phyloP scores from a whole-genome alignment of 352 stramenopile genomes.

The Globisporangium orthogonon region DNA sequence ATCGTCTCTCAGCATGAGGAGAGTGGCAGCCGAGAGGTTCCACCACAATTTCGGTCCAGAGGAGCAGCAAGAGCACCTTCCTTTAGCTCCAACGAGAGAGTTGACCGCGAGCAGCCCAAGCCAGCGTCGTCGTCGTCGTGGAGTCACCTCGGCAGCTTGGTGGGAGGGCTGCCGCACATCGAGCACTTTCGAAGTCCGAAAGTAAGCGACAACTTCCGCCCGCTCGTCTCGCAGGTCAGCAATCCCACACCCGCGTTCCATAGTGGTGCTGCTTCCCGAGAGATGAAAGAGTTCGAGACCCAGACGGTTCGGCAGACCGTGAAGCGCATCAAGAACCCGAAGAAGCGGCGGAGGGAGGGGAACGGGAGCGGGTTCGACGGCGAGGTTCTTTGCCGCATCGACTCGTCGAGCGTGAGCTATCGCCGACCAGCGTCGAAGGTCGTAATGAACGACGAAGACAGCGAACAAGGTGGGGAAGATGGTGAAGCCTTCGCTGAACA shows the following conservation, averaged over 20 bases:
- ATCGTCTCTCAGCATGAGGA: constrained; percentile 5
- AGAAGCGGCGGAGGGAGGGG: constrained; percentile 39
- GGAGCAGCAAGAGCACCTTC: background rate
- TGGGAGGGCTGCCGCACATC: constrained; percentile 63
- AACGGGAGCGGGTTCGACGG: constrained; percentile 64
- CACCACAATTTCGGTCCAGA: background rate
- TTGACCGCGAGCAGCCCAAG: constrained; percentile 24
- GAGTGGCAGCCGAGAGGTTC: background rate
- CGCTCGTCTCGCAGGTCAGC: constrained; percentile 24
- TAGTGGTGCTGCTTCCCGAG: constrained; percentile 8
- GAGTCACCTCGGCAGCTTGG: constrained; percentile 57
- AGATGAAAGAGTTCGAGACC: constrained; percentile 44
- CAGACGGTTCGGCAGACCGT: constrained; percentile 26
- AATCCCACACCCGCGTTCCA: constrained; percentile 1
- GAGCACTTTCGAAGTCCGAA: constrained; percentile 76
- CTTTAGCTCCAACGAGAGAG: background rate
- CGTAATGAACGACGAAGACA: background rate
- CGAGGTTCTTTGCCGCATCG: constrained; percentile 52
- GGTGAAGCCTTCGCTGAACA: background rate
- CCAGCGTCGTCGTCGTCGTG: constrained; percentile 38
- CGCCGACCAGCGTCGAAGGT: background rate
- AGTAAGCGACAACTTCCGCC: constrained; percentile 72
- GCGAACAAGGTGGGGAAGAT: background rate
- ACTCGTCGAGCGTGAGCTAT: constrained; percentile 16
- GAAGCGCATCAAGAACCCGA: constrained; percentile 49